phyloP scores from a whole-genome alignment of 345 rosid species.

The Gossypium mustelinum region DNA sequence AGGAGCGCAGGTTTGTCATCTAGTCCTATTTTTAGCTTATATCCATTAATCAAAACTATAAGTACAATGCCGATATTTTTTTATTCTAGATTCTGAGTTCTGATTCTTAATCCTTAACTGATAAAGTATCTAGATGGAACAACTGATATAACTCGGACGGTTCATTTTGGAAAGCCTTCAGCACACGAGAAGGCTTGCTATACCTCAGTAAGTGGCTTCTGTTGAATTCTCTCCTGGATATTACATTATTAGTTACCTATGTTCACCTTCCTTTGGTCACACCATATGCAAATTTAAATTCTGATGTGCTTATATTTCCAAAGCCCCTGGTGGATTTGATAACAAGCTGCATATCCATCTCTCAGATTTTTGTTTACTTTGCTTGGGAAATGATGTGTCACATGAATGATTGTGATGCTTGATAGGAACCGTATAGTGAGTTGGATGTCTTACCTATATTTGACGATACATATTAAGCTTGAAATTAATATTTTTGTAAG shows the following conservation, averaged over 20 bases:
- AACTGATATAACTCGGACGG: slow-evolving; percentile 91
- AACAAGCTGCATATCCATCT: background rate
- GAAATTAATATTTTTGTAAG: slow-evolving; percentile 3
- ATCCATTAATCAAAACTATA: background rate
- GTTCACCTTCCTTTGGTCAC: background rate
- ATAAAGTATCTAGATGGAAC: slow-evolving; percentile 92
- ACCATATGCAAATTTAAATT: background rate
- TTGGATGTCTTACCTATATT: background rate
- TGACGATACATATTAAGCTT: background rate
- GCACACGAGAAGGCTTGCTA: slow-evolving; percentile 84
- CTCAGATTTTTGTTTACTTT: background rate
- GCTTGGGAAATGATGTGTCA: background rate
- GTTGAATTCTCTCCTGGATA: background rate
- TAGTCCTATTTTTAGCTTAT: background rate
- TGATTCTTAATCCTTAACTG: slow-evolving; percentile 12
- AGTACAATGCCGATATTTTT: background rate
- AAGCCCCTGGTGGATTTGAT: background rate
- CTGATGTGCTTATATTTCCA: background rate
- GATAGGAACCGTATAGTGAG: background rate
- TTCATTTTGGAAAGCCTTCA: slow-evolving; percentile 94
- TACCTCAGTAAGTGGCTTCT: slow-evolving; percentile 56
- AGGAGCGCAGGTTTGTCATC: slow-evolving; percentile 81
- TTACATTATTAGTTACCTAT: background rate
- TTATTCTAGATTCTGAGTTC: background rate
- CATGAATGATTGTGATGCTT: background rate